Base-by-base conservation (phyloP, 1,139 yeast species). In the Yamadazyma friedrichii region DNA sequence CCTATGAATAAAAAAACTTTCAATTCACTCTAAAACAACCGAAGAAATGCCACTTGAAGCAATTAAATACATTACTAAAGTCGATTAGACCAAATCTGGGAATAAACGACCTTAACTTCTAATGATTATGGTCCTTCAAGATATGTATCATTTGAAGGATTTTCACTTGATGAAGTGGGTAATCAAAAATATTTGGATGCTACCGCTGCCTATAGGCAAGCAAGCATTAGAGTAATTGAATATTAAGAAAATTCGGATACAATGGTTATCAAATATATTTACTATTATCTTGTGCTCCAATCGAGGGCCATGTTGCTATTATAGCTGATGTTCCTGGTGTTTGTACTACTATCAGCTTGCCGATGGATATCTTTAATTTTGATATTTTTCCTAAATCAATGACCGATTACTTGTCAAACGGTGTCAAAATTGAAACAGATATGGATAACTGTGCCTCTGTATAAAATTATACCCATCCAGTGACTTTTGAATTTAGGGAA, bases 341-440 rank as follows among this genome's bases (percentile, higher is more conserved):
- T n/a, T 29, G 32, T 29, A 29, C 32, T 13, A 29, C 32, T 6
- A 29, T 29, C 15, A 15, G 32, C 11, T 29, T 29, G 12, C 32
- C 32, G 15, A 29, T 29, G 32, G 32, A 29, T 29, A 29, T 29
- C 15, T 29, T 29, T 29, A 15, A 29, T 29, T 29, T 29, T 15
- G 32, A 29, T 10, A 29, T 29, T 29, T 29, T 15, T n/a, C 32
- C 32, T 6, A 15, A 29, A n/a, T n/a, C n/a, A 29, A 13, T 9
- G 6, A 6, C 32, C 15, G 32, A 29, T 4, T 5, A 5, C 4
- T 29, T 29, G 15, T n/a, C 32, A n/a, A 9, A n/a, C 12, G 16
- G 32, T 12, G 32, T n/a, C n/a, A 15, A 29, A 13, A 29, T 29
- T 9, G 17, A 29, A 4, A n/a, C 6, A 15, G 32, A 29, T 15